Evolutionary conservation across 805 yeast species (phyloP).

Genomic region (Lachancea dasiensis): DNA sequence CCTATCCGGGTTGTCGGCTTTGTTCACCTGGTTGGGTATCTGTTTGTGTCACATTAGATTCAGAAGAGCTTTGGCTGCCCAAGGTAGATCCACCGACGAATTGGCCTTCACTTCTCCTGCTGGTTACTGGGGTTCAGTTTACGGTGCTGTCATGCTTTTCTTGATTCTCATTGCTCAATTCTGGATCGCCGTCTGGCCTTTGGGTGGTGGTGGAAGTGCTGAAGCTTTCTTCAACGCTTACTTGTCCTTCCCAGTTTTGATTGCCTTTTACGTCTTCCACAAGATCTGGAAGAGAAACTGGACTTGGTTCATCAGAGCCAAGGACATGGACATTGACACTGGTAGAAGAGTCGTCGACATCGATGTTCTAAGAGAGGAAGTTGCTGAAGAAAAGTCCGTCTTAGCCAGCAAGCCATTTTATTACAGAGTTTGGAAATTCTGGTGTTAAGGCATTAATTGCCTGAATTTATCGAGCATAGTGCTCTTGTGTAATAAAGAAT

Average conservation of each 20-base stretch:
- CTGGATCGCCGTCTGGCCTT: slow-evolving; percentile 76
- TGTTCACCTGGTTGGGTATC: slow-evolving; percentile 60
- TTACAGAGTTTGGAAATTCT: slow-evolving; percentile 38
- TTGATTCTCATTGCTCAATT: slow-evolving; percentile 69
- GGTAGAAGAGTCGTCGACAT: slow-evolving; percentile 56
- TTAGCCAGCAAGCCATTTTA: slow-evolving; percentile 42
- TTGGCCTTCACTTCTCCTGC: slow-evolving; percentile 59
- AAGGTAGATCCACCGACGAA: slow-evolving; percentile 66
- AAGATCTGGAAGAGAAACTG: slow-evolving; percentile 46
- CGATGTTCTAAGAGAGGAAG: slow-evolving; percentile 46
- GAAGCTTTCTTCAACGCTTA: slow-evolving; percentile 57
- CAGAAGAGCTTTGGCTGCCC: slow-evolving; percentile 56
- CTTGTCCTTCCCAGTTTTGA: slow-evolving; percentile 56
- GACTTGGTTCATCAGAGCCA: slow-evolving; percentile 37
- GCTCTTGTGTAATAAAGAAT: too few species aligned
- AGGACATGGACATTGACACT: slow-evolving; percentile 54
- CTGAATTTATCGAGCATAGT: background rate
- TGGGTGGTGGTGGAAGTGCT: slow-evolving; percentile 48
- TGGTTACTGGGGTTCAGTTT: slow-evolving; percentile 61
- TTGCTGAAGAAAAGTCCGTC: slow-evolving; percentile 45
- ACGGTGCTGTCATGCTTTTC: slow-evolving; percentile 51
- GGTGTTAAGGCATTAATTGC: slow-evolving; percentile 39
- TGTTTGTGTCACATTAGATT: slow-evolving; percentile 55
- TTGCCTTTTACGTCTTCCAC: slow-evolving; percentile 52
- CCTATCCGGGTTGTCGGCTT: slow-evolving; percentile 53